These are phyloP conservation scores for Lepiota brunneoincarnata DNA, from an alignment of 768 basidiomycete genomes.

Conservation along the genomic window DNA sequence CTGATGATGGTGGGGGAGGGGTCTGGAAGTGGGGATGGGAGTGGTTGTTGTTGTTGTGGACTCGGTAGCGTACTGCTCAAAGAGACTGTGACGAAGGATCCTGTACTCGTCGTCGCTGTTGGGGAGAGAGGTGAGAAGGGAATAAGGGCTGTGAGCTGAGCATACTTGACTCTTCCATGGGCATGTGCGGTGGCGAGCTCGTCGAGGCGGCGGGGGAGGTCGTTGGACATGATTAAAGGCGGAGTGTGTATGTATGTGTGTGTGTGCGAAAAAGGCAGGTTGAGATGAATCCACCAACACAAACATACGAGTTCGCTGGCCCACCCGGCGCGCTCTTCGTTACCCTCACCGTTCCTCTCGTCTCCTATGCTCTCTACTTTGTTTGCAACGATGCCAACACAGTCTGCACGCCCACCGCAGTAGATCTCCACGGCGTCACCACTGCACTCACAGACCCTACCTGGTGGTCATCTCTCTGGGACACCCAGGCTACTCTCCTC, in stretches of 20 bases:
- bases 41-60: not conserved
- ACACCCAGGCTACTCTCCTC: slow-evolving; percentile 68
- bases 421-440: slow-evolving; percentile 40
- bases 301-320: slow-evolving; percentile 77
- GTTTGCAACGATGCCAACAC: slow-evolving; percentile 70
- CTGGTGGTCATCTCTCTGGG: slow-evolving; percentile 83
- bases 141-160: slow-evolving; percentile 9
- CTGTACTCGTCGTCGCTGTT: slow-evolving; percentile 78
- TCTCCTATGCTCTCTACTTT: slow-evolving; percentile 75
- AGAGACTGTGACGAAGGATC: slow-evolving; percentile 63
- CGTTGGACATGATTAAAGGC: slow-evolving; percentile 28
- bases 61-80: slow-evolving; percentile 41
- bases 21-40: not conserved
- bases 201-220: slow-evolving; percentile 59
- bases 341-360: slow-evolving; percentile 64
- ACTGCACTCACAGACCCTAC: slow-evolving; percentile 41
- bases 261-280: slow-evolving; percentile 20
- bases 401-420: slow-evolving; percentile 57
- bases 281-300: slow-evolving; percentile 65
- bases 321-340: slow-evolving; percentile 75
- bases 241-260: slow-evolving; percentile 19
- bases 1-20: slow-evolving; percentile 1
- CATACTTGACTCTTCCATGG: slow-evolving; percentile 64
- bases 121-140: not conserved
- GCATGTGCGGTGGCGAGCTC: slow-evolving; percentile 68